Percentiles rank a stretch among this genome's conserved stretches.
Evolutionary conservation across 1,284 basidiomycete genomes (phyloP).

Genomic region (Gomphus bonarii): DNA sequence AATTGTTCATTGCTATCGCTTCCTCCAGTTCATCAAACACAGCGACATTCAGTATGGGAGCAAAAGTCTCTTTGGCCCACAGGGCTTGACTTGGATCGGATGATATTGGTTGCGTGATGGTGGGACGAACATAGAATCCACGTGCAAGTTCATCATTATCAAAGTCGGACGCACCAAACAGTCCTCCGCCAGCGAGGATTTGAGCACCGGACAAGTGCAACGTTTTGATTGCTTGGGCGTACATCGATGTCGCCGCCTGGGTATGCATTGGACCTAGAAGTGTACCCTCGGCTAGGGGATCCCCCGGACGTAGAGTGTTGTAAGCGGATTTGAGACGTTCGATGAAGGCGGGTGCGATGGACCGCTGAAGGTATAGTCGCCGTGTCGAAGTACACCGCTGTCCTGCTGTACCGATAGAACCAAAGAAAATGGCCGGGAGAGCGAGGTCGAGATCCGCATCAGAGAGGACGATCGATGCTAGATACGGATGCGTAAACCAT

Average conservation of each 20-base stretch:
- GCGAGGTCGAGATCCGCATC: slow-evolving; percentile 89
- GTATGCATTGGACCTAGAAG: slow-evolving; percentile 87
- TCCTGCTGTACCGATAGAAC: slow-evolving; percentile 89
- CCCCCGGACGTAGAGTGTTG: slow-evolving; percentile 58
- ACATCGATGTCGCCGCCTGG: slow-evolving; percentile 51
- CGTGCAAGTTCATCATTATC: slow-evolving; percentile 19
- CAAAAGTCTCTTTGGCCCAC: slow-evolving; percentile 81
- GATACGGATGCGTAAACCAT: slow-evolving; percentile 1
- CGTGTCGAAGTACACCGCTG: slow-evolving; percentile 93
- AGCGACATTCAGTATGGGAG: slow-evolving; percentile 80
- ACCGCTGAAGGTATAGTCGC: slow-evolving; percentile 78
- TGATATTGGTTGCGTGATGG: slow-evolving; percentile 63
- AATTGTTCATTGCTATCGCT: slow-evolving; percentile 89
- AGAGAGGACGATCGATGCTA: slow-evolving; percentile 84
- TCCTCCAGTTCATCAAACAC: slow-evolving; percentile 85
- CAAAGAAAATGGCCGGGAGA: slow-evolving; percentile 85
- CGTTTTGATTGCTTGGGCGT: slow-evolving; percentile 51
- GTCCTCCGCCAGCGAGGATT: slow-evolving; percentile 63
- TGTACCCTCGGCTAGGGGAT: slow-evolving; percentile 66
- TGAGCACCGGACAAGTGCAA: slow-evolving; percentile 63
- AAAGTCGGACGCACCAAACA: slow-evolving; percentile 16
- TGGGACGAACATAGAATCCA: slow-evolving; percentile 86
- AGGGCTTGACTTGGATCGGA: slow-evolving; percentile 28
- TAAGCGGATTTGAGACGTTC: slow-evolving; percentile 67
- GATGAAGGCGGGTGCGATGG: slow-evolving; percentile 71